Percentiles rank a stretch among this genome's conserved stretches.
These are phyloP conservation scores for Metarhizium robertsii DNA, from an alignment of 2,329 filamentous ascomycete species.

Conservation along the genomic window DNA sequence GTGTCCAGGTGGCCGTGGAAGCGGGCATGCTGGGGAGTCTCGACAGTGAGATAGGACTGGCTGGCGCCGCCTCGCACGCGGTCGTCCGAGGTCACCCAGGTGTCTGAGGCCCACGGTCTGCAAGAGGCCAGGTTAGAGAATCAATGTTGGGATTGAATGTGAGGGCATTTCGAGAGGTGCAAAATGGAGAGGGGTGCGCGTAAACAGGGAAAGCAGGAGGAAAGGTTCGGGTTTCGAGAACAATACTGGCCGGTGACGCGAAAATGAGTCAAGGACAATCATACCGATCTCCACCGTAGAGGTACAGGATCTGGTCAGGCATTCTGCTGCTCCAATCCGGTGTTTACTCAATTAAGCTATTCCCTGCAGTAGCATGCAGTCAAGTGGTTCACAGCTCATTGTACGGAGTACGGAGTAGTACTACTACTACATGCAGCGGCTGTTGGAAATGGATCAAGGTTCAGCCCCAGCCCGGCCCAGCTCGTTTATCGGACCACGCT, in stretches of 20 bases:
- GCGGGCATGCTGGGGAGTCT: conserved; percentile 31
- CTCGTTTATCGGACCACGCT: not conserved
- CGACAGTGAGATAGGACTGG: conserved; percentile 36
- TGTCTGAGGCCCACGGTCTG: conserved; percentile 48
- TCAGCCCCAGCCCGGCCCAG: not conserved
- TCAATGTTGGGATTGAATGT: not conserved
- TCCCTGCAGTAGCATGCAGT: not conserved
- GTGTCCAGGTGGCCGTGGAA: conserved; percentile 68
- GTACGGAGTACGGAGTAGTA: no score
- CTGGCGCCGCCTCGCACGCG: conserved; percentile 67
- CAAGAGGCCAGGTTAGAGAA: not conserved
- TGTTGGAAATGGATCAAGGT: not conserved
- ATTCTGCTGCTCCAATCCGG: conserved; percentile 5
- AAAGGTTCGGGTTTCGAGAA: not conserved
- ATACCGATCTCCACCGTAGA: conserved; percentile 33
- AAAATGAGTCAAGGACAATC: conserved; percentile 7
- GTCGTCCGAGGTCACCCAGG: conserved; percentile 67
- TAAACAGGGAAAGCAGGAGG: not conserved
- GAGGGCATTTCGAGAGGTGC: not conserved
- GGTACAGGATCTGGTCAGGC: conserved; percentile 18
- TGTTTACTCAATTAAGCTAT: not conserved
- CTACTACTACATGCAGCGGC: not conserved
- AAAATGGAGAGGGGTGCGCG: not conserved
- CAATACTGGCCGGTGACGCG: not conserved
- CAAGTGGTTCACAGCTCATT: no score